Percentiles rank a stretch among this genome's conserved stretches.
Evolutionary conservation across 2,329 filamentous ascomycete species (phyloP).

Genomic region (Neoascochyta sp.): DNA sequence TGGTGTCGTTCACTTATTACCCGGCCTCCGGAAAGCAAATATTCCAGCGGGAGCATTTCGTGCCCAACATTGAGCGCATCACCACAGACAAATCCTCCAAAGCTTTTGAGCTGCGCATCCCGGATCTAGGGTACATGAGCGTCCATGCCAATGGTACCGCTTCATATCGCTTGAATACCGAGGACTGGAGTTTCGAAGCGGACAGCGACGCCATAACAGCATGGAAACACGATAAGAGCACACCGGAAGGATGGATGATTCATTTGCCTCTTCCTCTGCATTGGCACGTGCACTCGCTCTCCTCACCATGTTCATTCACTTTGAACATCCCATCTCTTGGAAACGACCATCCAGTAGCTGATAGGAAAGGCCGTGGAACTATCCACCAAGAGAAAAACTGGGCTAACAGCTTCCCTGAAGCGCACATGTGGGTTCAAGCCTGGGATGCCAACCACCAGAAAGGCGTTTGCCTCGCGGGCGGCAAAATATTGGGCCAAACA

Average conservation of each 20-base stretch:
- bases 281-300: slow-evolving; percentile 51
- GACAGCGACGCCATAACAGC: slow-evolving; percentile 39
- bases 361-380: slow-evolving; percentile 35
- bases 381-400: slow-evolving; percentile 53
- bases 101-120: slow-evolving; percentile 42
- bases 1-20: slow-evolving; percentile 51
- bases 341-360: slow-evolving; percentile 14
- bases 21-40: slow-evolving; percentile 32
- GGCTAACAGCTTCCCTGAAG: slow-evolving; percentile 45
- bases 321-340: slow-evolving; percentile 37
- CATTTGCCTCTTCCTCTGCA: slow-evolving; percentile 48
- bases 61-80: slow-evolving; percentile 39
- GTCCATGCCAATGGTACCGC: slow-evolving; percentile 37
- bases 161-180: slow-evolving; percentile 30
- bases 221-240: slow-evolving; percentile 37
- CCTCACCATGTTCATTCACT: slow-evolving; percentile 40
- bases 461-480: slow-evolving; percentile 32
- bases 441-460: slow-evolving; percentile 15
- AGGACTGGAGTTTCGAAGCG: slow-evolving; percentile 41
- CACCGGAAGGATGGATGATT: slow-evolving; percentile 47
- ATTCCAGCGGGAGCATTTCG: slow-evolving; percentile 45
- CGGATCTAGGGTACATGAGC: slow-evolving; percentile 41
- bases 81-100: slow-evolving; percentile 21
- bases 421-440: slow-evolving; percentile 40
- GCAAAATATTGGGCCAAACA: slow-evolving; percentile 33